A percentile compares a stretch with the other conserved stretches of the same genome.
Conservation (phyloP, 176 grass and related monocot species). For the Saccharum officinarum region DNA sequence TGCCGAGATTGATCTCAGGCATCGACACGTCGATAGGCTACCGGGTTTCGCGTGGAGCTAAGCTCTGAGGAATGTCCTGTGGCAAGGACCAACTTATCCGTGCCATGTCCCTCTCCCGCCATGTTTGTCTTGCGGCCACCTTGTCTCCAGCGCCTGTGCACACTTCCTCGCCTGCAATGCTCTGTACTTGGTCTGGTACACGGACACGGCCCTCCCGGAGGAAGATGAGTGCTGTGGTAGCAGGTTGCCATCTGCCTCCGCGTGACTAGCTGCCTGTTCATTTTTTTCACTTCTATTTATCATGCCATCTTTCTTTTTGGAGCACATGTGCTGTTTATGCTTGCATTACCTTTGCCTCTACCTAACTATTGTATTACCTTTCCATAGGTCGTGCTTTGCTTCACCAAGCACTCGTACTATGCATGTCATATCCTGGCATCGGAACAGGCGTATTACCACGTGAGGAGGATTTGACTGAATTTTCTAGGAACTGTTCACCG, state of each 20-base stretch:
- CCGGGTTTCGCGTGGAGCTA: background rate
- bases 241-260: background rate
- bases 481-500: background rate
- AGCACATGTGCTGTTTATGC: background rate
- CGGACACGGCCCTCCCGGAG: background rate
- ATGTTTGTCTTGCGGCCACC: background rate
- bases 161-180: background rate
- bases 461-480: background rate
- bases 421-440: background rate
- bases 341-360: background rate
- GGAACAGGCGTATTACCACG: background rate
- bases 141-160: background rate
- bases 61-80: conserved; percentile 18
- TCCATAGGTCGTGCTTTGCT: background rate
- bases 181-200: background rate
- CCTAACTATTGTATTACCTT: background rate
- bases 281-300: background rate
- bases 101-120: background rate
- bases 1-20: background rate
- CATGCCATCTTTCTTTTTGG: background rate
- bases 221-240: background rate
- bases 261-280: background rate
- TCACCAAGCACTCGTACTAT: background rate
- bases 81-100: conserved; percentile 31
- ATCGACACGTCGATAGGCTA: conserved; percentile 18